Percentiles rank a stretch among this genome's conserved stretches.
Conservation (phyloP, 2,329 filamentous ascomycete genomes). For the Hypoxylon sp. region DNA sequence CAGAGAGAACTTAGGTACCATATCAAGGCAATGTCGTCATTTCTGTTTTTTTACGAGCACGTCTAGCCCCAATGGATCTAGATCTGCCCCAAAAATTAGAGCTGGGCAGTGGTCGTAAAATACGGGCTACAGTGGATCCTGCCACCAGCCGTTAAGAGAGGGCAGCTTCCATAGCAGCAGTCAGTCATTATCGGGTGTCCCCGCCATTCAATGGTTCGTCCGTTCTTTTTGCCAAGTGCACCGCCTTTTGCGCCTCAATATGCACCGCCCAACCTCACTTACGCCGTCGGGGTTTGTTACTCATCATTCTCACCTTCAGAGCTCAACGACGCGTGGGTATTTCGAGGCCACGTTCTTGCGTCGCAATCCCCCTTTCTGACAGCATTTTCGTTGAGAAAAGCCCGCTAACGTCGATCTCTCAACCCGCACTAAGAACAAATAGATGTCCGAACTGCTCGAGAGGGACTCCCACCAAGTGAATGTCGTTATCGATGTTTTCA, state of each 20-base stretch:
- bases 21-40: conserved; percentile 37
- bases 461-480: conserved; percentile 2
- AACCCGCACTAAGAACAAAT: conserved; percentile 11
- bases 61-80: conserved; percentile 21
- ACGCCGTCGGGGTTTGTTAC: background rate
- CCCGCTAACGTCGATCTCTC: conserved; percentile 2
- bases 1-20: conserved; percentile 2
- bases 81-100: conserved; percentile 4
- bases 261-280: background rate
- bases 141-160: conserved; percentile 9
- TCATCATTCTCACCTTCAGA: background rate
- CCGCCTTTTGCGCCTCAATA: conserved; percentile 13
- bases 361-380: conserved; percentile 3
- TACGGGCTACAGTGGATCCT: conserved; percentile 14
- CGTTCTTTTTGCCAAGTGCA: background rate
- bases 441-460: background rate
- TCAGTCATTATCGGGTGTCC: conserved; percentile 7
- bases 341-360: conserved; percentile 3
- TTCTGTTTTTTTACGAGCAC: conserved; percentile 24
- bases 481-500: background rate
- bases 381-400: background rate
- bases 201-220: conserved; percentile 11
- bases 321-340: background rate
- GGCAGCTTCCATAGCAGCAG: background rate
- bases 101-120: background rate